Percentiles rank a stretch among this genome's conserved stretches.
Evolutionary conservation across 345 rosid genomes (phyloP).

Genomic region (Stellera chamaejasme): DNA sequence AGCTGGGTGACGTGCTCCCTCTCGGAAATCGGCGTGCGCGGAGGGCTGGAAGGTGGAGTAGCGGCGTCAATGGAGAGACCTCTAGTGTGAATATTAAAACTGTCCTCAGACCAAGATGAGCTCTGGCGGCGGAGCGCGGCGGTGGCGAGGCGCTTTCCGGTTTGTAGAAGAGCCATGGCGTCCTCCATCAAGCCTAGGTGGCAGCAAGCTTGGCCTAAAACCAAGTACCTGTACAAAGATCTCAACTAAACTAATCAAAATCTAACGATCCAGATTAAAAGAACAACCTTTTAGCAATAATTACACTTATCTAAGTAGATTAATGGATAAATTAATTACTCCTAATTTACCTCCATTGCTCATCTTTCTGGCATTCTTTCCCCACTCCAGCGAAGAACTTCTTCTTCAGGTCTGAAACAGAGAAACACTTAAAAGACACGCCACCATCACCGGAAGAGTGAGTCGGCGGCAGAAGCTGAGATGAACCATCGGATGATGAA

Average conservation of each 20-base stretch:
- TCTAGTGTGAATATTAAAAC: constrained; percentile 48
- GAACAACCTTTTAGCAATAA: neutral
- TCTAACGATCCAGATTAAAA: neutral
- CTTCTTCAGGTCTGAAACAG: constrained; percentile 82
- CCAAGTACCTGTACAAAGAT: constrained; percentile 43
- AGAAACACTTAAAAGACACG: constrained; percentile 75
- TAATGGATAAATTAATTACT: neutral
- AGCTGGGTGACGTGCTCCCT: constrained; percentile 54
- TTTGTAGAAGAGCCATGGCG: constrained; percentile 89
- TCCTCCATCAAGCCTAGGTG: constrained; percentile 96
- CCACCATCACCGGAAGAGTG: constrained; percentile 32
- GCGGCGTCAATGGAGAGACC: constrained; percentile 13
- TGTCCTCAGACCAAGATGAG: constrained; percentile 82
- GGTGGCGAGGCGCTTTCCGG: constrained; percentile 83
- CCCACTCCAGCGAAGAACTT: constrained; percentile 78
- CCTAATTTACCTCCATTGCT: constrained; percentile 76
- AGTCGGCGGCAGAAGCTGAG: constrained; percentile 39
- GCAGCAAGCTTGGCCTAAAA: constrained; percentile 88
- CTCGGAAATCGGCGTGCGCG: constrained; percentile 30
- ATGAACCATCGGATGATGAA: constrained; percentile 47
- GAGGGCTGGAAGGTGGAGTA: constrained; percentile 47
- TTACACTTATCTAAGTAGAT: neutral
- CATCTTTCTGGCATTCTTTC: constrained; percentile 68
- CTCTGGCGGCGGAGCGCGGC: constrained; percentile 94
- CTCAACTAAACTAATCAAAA: no score